phyloP scores from a whole-genome alignment of 768 basidiomycete genomes.

The Rhizopogon sp. region DNA sequence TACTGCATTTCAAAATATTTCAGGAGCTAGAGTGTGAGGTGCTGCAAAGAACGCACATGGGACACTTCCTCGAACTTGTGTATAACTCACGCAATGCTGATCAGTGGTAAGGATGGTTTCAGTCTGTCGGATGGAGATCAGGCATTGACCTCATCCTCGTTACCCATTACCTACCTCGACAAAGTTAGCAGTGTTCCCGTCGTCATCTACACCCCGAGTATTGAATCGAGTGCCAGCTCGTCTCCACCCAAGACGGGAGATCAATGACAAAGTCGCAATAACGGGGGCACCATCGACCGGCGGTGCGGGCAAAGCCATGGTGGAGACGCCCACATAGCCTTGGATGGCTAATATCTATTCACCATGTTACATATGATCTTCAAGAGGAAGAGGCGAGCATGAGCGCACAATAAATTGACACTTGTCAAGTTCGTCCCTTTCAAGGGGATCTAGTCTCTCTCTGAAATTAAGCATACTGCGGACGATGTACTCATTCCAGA shows the following conservation, averaged over 20 bases:
- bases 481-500: constrained; percentile 95
- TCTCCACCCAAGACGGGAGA: constrained; percentile 90
- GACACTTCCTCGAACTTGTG: constrained; percentile 92
- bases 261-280: constrained; percentile 71
- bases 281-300: constrained; percentile 70
- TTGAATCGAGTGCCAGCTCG: constrained; percentile 97
- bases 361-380: constrained; percentile 4
- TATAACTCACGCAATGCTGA: constrained; percentile 85
- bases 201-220: constrained; percentile 93
- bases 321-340: constrained; percentile 85
- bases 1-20: constrained; percentile 41
- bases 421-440: constrained; percentile 70
- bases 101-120: constrained; percentile 88
- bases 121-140: constrained; percentile 44
- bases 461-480: constrained; percentile 86
- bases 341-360: constrained; percentile 83
- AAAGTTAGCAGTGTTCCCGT: constrained; percentile 93
- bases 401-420: constrained; percentile 79
- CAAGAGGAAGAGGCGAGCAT: constrained; percentile 7
- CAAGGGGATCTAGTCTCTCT: constrained; percentile 62
- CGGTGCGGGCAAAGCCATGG: constrained; percentile 71
- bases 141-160: constrained; percentile 5
- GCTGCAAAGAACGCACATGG: constrained; percentile 61
- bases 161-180: constrained; percentile 63
- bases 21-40: not conserved